Conservation (phyloP, 2,329 filamentous ascomycete genomes). For the Trichophyton verrucosum region DNA sequence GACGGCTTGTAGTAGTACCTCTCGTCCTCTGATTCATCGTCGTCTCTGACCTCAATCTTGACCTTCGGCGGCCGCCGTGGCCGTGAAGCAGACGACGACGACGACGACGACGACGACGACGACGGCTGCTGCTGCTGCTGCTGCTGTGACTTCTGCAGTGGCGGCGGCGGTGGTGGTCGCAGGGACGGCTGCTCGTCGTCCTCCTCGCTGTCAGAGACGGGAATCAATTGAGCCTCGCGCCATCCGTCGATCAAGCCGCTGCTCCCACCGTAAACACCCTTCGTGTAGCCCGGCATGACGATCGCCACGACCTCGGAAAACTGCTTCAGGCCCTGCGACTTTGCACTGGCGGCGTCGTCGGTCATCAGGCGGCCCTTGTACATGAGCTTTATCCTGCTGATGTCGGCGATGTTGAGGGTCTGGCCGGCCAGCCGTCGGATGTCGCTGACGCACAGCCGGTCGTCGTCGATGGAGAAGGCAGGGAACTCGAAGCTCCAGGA, state of each 20-base stretch:
- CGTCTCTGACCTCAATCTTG: background rate
- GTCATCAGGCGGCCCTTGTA: conserved; percentile 37
- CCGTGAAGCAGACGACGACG: too few species aligned
- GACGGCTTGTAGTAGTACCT: background rate
- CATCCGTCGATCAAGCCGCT: background rate
- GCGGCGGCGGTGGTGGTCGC: too few species aligned
- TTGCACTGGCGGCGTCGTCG: conserved; percentile 29
- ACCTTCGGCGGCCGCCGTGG: background rate
- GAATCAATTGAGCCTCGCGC: background rate
- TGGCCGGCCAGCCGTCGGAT: conserved; percentile 31
- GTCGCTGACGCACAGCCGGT: conserved; percentile 30
- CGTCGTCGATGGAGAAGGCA: conserved; percentile 37
- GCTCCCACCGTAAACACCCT: background rate
- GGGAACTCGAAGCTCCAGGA: conserved; percentile 34
- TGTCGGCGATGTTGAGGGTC: conserved; percentile 24
- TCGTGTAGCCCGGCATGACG: conserved; percentile 14
- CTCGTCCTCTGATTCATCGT: background rate
- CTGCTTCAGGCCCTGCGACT: conserved; percentile 35
- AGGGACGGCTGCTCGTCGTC: background rate
- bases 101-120: background rate
- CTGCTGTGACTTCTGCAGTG: too few species aligned
- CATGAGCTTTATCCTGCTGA: conserved; percentile 30
- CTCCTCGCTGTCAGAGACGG: background rate
- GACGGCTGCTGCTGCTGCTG: background rate
- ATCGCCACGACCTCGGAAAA: conserved; percentile 37